phyloP scores from a whole-genome alignment of 1,284 basidiomycete genomes.

The Macrocystidia cucumis region DNA sequence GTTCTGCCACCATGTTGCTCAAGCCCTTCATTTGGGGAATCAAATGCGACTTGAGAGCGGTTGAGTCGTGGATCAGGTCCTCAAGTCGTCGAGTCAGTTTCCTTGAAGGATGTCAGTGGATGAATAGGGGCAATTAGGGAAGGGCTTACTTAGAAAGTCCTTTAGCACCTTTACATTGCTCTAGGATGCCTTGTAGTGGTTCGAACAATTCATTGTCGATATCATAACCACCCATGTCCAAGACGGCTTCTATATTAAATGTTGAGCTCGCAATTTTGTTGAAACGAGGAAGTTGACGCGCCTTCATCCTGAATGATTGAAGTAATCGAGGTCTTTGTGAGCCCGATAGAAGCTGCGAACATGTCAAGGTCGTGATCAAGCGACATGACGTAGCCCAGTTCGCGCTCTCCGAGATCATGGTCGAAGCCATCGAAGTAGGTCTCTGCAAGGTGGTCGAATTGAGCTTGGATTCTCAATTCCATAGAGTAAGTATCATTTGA shows the following conservation, averaged over 20 bases:
- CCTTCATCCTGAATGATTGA: slow-evolving; percentile 72
- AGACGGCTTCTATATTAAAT: slow-evolving; percentile 49
- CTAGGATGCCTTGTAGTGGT: slow-evolving; percentile 75
- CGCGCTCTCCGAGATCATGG: slow-evolving; percentile 83
- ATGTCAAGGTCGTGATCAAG: slow-evolving; percentile 90
- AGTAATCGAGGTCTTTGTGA: slow-evolving; percentile 80
- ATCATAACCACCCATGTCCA: slow-evolving; percentile 69
- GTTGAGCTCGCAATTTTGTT: background rate
- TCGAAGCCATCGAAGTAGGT: slow-evolving; percentile 77
- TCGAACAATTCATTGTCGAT: slow-evolving; percentile 69
- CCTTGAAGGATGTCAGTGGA: slow-evolving; percentile 30
- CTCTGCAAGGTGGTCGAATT: slow-evolving; percentile 87
- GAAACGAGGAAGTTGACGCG: slow-evolving; percentile 18
- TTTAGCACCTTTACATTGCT: slow-evolving; percentile 78
- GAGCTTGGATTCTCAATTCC: slow-evolving; percentile 77
- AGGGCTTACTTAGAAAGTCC: slow-evolving; percentile 63
- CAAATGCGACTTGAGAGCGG: slow-evolving; percentile 65
- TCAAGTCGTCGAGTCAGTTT: slow-evolving; percentile 83
- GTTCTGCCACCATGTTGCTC: slow-evolving; percentile 66
- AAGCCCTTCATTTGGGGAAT: slow-evolving; percentile 68
- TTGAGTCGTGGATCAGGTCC: slow-evolving; percentile 65
- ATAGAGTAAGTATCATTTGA: slow-evolving; percentile 1
- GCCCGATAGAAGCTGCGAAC: slow-evolving; percentile 83
- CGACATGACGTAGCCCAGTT: slow-evolving; percentile 73
- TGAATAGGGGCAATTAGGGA: slow-evolving; percentile 1